Evolutionary conservation across 148 eudicot species (phyloP).

Genomic region (Suaeda aralocaspica): DNA sequence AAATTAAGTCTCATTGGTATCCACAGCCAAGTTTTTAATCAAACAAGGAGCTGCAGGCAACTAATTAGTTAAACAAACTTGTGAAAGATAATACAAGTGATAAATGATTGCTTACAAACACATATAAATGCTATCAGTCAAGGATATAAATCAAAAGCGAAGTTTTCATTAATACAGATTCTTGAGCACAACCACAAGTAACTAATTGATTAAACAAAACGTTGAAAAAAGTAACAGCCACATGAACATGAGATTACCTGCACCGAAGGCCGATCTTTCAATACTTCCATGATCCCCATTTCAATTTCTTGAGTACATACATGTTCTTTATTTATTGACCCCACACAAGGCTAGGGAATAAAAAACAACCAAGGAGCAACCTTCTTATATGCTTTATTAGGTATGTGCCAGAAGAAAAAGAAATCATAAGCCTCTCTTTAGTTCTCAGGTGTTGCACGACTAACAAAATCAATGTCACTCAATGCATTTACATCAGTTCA

Average conservation of each 20-base stretch:
- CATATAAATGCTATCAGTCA: too few species aligned
- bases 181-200: too few species aligned
- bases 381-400: slow-evolving; percentile 22
- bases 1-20: too few species aligned
- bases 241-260: slow-evolving; percentile 16
- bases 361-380: slow-evolving; percentile 18
- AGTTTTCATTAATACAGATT: too few species aligned
- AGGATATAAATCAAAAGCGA: too few species aligned
- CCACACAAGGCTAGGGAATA: slow-evolving; percentile 22
- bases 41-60: too few species aligned
- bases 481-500: too few species aligned
- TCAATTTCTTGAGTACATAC: slow-evolving; percentile 21
- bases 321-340: slow-evolving; percentile 22
- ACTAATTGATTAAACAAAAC: too few species aligned
- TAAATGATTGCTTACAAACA: too few species aligned
- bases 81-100: too few species aligned
- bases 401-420: slow-evolving; percentile 28
- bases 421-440: neutral
- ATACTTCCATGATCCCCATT: slow-evolving; percentile 18
- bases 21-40: too few species aligned
- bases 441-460: neutral
- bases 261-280: slow-evolving; percentile 22
- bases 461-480: neutral
- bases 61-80: too few species aligned
- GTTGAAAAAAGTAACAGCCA: neutral